Evolutionary conservation across 2,329 filamentous ascomycete genomes (phyloP).

Genomic region (Thielaviopsis musarum): DNA sequence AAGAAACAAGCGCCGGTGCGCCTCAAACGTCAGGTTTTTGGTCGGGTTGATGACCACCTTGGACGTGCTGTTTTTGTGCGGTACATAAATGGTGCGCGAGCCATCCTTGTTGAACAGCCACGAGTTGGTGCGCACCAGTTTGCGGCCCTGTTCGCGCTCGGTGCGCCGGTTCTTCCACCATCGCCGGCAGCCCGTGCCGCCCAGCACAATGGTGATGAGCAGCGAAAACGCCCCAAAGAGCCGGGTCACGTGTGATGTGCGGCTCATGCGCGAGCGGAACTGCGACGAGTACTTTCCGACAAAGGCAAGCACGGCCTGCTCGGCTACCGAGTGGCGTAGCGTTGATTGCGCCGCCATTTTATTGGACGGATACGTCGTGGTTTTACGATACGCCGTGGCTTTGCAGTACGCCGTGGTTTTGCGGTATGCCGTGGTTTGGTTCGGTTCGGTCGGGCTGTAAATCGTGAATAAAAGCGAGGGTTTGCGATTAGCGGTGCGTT

Average conservation of each 20-base stretch:
- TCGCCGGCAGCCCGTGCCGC: slow-evolving; percentile 60
- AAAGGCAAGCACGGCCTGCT: slow-evolving; percentile 50
- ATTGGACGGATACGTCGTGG: neutral
- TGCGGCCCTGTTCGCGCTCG: slow-evolving; percentile 68
- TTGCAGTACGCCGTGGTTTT: no score
- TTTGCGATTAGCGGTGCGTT: no score
- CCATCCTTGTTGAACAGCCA: slow-evolving; percentile 90
- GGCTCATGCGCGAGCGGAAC: slow-evolving; percentile 37
- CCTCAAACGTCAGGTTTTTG: slow-evolving; percentile 88
- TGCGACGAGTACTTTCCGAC: slow-evolving; percentile 40
- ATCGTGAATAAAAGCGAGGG: no score
- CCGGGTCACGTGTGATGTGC: slow-evolving; percentile 52
- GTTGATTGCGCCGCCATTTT: slow-evolving; percentile 80
- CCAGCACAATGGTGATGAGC: slow-evolving; percentile 58
- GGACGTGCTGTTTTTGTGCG: slow-evolving; percentile 71
- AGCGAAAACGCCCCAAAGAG: slow-evolving; percentile 63
- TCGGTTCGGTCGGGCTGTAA: no score
- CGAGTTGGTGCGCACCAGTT: slow-evolving; percentile 77
- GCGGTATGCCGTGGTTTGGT: no score
- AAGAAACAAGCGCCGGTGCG: slow-evolving; percentile 80
- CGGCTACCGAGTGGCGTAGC: slow-evolving; percentile 45
- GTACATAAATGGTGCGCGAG: slow-evolving; percentile 85
- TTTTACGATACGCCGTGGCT: no score
- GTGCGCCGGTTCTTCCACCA: slow-evolving; percentile 58
- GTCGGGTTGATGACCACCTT: slow-evolving; percentile 85